Conservation (phyloP, 1,284 basidiomycete genomes). For the Hortiboletus rubellus region DNA sequence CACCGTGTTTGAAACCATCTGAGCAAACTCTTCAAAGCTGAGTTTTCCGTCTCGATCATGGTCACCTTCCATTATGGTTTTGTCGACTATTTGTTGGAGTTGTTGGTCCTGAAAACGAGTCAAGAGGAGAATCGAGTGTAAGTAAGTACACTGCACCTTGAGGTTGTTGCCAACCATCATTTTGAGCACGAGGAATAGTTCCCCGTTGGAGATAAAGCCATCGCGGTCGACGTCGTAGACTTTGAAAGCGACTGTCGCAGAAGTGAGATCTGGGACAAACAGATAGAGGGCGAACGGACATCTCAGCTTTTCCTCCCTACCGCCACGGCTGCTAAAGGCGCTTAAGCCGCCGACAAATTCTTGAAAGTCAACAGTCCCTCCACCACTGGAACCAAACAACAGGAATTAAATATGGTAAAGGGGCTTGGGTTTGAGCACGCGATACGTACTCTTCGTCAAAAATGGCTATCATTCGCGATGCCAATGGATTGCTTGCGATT, state of each 20-base stretch:
- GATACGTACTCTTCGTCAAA: constrained; percentile 94
- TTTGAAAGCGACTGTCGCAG: constrained; percentile 84
- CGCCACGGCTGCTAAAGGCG: constrained; percentile 95
- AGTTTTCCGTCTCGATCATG: constrained; percentile 97
- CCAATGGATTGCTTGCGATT: constrained; percentile 96
- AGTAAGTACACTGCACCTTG: constrained; percentile 58
- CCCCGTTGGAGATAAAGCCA: constrained; percentile 97
- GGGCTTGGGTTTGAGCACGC: constrained; percentile 3
- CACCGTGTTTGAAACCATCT: constrained; percentile 96
- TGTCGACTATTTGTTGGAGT: constrained; percentile 99
- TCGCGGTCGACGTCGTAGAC: constrained; percentile 99
- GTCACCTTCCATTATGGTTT: constrained; percentile 99
- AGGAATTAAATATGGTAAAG: background rate
- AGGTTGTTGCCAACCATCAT: constrained; percentile 99
- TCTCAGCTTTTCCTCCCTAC: constrained; percentile 93
- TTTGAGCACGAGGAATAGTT: constrained; percentile 97
- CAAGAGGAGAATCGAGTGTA: background rate
- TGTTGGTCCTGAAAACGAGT: constrained; percentile 78
- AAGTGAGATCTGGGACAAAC: constrained; percentile 18
- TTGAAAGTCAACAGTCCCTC: constrained; percentile 98
- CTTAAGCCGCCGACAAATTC: constrained; percentile 98
- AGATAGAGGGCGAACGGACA: constrained; percentile 58
- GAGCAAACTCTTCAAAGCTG: constrained; percentile 94
- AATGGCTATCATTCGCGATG: constrained; percentile 98
- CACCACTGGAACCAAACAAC: constrained; percentile 60